These are phyloP conservation scores for Termitomyces sp. DNA, from an alignment of 768 basidiomycete genomes.

Conservation along the genomic window DNA sequence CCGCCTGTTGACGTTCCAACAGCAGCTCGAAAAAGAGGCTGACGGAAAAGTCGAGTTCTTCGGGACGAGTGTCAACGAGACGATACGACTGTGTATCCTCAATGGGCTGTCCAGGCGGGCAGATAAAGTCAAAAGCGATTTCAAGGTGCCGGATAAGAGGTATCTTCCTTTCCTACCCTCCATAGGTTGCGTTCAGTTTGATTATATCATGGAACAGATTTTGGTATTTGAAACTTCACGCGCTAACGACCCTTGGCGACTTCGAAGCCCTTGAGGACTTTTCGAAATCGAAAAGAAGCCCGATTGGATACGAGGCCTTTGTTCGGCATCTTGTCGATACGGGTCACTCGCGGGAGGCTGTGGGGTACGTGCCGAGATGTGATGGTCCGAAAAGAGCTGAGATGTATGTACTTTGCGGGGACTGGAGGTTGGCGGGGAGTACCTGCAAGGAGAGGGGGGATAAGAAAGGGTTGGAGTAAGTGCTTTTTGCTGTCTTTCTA, in stretches of 20 bases:
- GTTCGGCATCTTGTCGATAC: constrained; percentile 73
- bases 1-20: constrained; percentile 74
- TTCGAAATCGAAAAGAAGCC: constrained; percentile 81
- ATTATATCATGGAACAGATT: constrained; percentile 49
- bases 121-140: constrained; percentile 84
- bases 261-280: constrained; percentile 86
- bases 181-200: background rate
- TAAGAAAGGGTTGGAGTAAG: constrained; percentile 80
- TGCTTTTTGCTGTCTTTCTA: constrained; percentile 9
- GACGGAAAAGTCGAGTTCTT: constrained; percentile 77
- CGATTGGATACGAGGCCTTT: constrained; percentile 93
- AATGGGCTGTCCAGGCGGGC: constrained; percentile 83
- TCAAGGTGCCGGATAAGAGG: constrained; percentile 95
- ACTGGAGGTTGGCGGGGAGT: constrained; percentile 83
- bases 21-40: constrained; percentile 82
- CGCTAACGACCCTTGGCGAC: constrained; percentile 72
- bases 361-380: constrained; percentile 74
- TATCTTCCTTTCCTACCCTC: constrained; percentile 25
- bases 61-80: constrained; percentile 82
- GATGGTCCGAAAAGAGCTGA: constrained; percentile 81
- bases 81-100: constrained; percentile 70
- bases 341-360: constrained; percentile 73
- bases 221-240: constrained; percentile 89
- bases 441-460: constrained; percentile 90
- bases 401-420: constrained; percentile 84